Evolutionary conservation across 805 yeast genomes (phyloP), one percentile per base, ranked within the genome.

Genomic region (Jamesozyma rosinii): DNA sequence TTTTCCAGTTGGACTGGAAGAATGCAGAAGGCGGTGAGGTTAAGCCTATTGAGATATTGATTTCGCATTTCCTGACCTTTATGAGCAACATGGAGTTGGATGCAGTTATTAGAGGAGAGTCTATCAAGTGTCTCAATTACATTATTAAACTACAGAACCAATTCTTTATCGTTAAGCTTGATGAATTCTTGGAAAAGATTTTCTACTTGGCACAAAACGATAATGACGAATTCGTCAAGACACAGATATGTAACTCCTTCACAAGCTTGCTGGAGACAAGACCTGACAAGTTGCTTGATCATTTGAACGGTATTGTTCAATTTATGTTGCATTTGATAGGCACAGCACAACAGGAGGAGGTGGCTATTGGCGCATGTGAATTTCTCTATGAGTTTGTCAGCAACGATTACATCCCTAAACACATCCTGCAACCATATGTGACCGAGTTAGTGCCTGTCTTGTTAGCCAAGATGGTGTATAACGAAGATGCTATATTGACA

Each of bases 351-450:
- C 80, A 81, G 48, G 89, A 83, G 51, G 80, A 74, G 43, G 94
- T 87, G 27, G 82, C 95, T 0, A 68, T 89, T 44, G 96, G 89
- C 59, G 97, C 95, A 2, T 87, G 96, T 61, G 97, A 92, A 65
- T 88, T 92, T 53, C 66, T 92, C 46, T 72, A 90, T 36, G 78
- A 84, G 1, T 70, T 90, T 43, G 76, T 89, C 0, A 81, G 87
- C 2, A 70, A 77, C 30, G 49, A 63, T n/a, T 72, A 71, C 26
- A 66, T 79, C 3, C 79, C 85, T 8, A 72, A 72, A 19, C 55
- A 61, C 27, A 58, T 76, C 3, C 70, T 87, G 44, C 64, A 65
- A 44, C 80, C 83, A 1, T 76, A 76, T 50, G 67, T 92, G 36
- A 67, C 70, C 2, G 60, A 66, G 15, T 77, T 92, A 13, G 58